Conservation (phyloP, 495 filamentous ascomycete species). For the Lasiosphaeris hirsuta region DNA sequence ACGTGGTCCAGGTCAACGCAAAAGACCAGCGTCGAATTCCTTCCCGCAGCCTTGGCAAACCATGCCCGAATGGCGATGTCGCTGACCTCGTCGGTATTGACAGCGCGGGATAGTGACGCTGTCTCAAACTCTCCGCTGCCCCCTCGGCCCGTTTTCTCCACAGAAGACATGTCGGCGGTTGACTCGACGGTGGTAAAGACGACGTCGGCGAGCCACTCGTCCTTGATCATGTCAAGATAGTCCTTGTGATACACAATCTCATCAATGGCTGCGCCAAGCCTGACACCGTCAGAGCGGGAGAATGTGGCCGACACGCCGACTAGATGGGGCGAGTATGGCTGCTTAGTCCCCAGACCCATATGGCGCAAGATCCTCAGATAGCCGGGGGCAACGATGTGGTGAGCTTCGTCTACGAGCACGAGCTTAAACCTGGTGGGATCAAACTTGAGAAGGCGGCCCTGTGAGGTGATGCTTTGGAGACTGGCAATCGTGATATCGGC, state of each 20-base stretch:
- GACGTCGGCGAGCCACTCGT: constrained; percentile 79
- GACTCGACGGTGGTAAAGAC: constrained; percentile 90
- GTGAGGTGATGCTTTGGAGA: constrained; percentile 71
- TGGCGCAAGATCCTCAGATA: constrained; percentile 72
- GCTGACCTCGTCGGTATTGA: constrained; percentile 77
- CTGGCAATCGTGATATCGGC: constrained; percentile 97
- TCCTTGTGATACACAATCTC: constrained; percentile 97
- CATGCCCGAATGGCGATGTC: constrained; percentile 80
- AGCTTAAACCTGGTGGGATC: constrained; percentile 81
- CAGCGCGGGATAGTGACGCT: constrained; percentile 65
- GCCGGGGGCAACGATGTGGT: constrained; percentile 84
- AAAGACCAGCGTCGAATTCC: constrained; percentile 88
- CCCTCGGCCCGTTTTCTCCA: constrained; percentile 48
- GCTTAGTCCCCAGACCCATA: constrained; percentile 62
- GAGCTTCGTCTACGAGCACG: constrained; percentile 93
- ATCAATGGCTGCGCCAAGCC: constrained; percentile 82
- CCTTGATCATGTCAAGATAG: constrained; percentile 93
- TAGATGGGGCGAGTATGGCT: constrained; percentile 59
- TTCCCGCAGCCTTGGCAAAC: constrained; percentile 64
- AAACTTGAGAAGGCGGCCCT: constrained; percentile 74
- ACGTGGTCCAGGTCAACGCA: constrained; percentile 89
- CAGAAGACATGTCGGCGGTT: constrained; percentile 67
- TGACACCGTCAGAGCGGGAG: constrained; percentile 83
- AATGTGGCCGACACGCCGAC: constrained; percentile 95
- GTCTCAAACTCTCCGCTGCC: constrained; percentile 75